Evolutionary conservation across 129 eudicot species (phyloP).

Genomic region (Arctium lappa): DNA sequence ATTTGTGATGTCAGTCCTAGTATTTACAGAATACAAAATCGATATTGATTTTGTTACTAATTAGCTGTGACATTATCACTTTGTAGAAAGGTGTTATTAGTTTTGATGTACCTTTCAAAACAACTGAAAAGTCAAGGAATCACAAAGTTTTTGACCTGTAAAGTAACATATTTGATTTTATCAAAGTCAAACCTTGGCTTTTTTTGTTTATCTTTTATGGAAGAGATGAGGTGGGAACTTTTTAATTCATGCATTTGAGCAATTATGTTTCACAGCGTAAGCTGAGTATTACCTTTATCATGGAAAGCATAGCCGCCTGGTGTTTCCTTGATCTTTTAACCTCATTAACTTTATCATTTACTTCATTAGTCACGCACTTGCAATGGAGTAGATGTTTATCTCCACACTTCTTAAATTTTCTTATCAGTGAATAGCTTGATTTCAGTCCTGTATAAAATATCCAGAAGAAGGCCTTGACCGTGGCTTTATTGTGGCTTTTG

Average conservation of each 20-base stretch:
- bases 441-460: background rate
- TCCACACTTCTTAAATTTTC: background rate
- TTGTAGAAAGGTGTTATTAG: background rate
- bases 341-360: background rate
- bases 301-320: background rate
- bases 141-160: background rate
- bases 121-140: background rate
- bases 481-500: background rate
- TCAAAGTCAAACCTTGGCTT: slow-evolving; percentile 12
- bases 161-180: background rate
- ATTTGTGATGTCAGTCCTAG: background rate
- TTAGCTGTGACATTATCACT: background rate
- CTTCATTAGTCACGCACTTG: background rate
- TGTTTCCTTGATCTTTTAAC: slow-evolving; percentile 5
- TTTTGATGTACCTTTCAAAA: background rate
- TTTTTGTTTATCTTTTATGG: background rate
- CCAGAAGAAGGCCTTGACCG: background rate
- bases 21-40: background rate
- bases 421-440: background rate
- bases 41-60: background rate
- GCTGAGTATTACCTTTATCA: background rate
- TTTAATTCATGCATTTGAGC: background rate
- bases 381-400: background rate
- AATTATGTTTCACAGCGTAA: background rate
- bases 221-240: background rate